Conservation (phyloP, 2,329 filamentous ascomycete species). For the Endothia cerciana region DNA sequence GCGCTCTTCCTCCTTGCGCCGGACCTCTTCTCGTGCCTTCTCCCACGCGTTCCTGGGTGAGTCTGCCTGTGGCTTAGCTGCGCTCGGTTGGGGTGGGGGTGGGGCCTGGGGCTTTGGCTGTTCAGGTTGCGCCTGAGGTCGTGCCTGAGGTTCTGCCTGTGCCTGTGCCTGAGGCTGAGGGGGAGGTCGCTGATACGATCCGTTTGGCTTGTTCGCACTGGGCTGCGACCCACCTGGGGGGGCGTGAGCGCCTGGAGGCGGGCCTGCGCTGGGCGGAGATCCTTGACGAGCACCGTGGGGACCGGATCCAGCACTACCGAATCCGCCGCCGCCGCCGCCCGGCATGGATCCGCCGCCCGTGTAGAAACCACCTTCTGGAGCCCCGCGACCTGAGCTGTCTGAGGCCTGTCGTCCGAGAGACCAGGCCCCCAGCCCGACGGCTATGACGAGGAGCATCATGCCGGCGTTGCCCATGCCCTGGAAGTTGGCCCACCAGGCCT, state of each 20-base stretch:
- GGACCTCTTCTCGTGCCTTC: conserved; percentile 69
- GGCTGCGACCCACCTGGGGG: conserved; percentile 29
- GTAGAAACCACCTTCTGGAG: conserved; percentile 25
- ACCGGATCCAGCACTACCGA: conserved; percentile 27
- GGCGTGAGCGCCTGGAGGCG: conserved; percentile 34
- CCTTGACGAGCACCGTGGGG: conserved; percentile 36
- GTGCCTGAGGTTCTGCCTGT: conserved; percentile 28
- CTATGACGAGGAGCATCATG: conserved; percentile 71
- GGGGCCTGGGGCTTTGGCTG: conserved; percentile 32
- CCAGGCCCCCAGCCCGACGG: conserved; percentile 80
- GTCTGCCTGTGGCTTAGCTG: conserved; percentile 35
- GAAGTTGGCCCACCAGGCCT: conserved; percentile 72
- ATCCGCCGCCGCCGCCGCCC: conserved; percentile 24
- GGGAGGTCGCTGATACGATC: conserved; percentile 34
- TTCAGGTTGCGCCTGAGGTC: background rate
- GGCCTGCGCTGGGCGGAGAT: conserved; percentile 40
- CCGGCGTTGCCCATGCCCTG: conserved; percentile 74
- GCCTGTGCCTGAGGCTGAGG: conserved; percentile 27
- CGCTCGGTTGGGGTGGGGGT: conserved; percentile 30
- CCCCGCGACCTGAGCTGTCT: conserved; percentile 40
- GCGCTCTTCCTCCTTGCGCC: conserved; percentile 66
- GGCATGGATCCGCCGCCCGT: conserved; percentile 30
- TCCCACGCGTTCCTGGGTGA: conserved; percentile 63
- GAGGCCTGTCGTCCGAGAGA: conserved; percentile 68
- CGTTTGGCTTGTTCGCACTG: conserved; percentile 34